Evolutionary conservation across 768 basidiomycete species (phyloP).

Genomic region (Asterophora lycoperdoides): DNA sequence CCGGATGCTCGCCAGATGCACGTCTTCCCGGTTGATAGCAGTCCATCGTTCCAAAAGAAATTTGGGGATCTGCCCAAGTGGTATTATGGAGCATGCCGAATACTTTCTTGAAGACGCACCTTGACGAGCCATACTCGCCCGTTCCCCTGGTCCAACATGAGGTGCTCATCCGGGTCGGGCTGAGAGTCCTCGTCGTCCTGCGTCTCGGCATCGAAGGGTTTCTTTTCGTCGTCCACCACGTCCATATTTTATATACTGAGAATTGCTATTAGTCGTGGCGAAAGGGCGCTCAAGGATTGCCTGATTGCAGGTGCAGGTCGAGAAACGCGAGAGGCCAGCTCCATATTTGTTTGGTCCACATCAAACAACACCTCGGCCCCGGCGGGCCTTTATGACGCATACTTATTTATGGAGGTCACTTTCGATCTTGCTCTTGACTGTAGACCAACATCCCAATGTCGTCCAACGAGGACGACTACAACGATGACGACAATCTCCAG

Average conservation of each 20-base stretch:
- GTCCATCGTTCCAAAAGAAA: conserved; percentile 86
- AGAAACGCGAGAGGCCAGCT: too few relatives aligned
- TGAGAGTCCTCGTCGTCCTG: conserved; percentile 50
- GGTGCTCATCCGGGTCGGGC: conserved; percentile 77
- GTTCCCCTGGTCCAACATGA: conserved; percentile 73
- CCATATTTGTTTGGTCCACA: too few relatives aligned
- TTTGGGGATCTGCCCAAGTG: conserved; percentile 63
- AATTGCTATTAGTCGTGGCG: too few relatives aligned
- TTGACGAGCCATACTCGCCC: conserved; percentile 85
- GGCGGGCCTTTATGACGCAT: too few relatives aligned
- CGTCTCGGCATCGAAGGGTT: conserved; percentile 58
- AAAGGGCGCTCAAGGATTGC: too few relatives aligned
- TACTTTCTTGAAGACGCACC: conserved; percentile 36
- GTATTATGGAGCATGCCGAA: too few relatives aligned
- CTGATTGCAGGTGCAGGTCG: too few relatives aligned
- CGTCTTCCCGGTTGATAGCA: conserved; percentile 65
- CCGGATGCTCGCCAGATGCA: conserved; percentile 81
- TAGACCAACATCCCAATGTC: conserved; percentile 51
- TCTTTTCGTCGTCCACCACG: conserved; percentile 60
- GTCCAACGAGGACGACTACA: conserved; percentile 61
- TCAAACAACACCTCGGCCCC: too few relatives aligned
- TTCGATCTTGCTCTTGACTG: too few relatives aligned
- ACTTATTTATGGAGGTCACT: too few relatives aligned
- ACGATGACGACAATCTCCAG: conserved; percentile 39
- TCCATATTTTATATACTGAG: conserved; percentile 4